phyloP scores from a whole-genome alignment of 148 eudicot species.

The Spergularia marina region DNA sequence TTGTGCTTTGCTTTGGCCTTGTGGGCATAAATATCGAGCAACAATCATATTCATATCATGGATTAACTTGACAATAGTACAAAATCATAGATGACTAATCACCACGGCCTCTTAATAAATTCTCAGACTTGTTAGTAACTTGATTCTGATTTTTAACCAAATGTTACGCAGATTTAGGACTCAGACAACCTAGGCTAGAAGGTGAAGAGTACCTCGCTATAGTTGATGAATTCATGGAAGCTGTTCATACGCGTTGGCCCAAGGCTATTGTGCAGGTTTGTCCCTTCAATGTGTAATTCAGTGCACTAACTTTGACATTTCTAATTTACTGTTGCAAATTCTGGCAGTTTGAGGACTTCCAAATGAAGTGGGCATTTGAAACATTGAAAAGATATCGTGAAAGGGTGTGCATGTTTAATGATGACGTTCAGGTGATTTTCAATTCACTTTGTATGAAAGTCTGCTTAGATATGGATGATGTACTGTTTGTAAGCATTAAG shows the following conservation, averaged over 20 bases:
- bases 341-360: conserved; percentile 94
- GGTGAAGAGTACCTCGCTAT: conserved; percentile 89
- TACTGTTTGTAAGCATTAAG: neutral
- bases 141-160: neutral
- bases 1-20: neutral
- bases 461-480: neutral
- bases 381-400: conserved; percentile 81
- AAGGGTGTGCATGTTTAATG: conserved; percentile 96
- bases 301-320: conserved; percentile 16
- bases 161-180: conserved; percentile 77
- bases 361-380: conserved; percentile 99
- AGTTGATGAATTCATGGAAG: conserved; percentile 97
- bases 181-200: conserved; percentile 83
- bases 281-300: conserved; percentile 20
- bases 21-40: neutral
- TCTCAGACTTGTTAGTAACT: neutral
- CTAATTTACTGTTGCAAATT: conserved; percentile 15
- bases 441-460: neutral
- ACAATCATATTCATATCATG: neutral
- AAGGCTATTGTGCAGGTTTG: conserved; percentile 97
- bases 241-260: conserved; percentile 96
- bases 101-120: too few species aligned
- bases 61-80: neutral
- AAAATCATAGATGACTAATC: neutral
- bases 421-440: conserved; percentile 74